Evolutionary conservation across 2,329 filamentous ascomycete species (phyloP).

Genomic region (Penicillium hesseltinei): DNA sequence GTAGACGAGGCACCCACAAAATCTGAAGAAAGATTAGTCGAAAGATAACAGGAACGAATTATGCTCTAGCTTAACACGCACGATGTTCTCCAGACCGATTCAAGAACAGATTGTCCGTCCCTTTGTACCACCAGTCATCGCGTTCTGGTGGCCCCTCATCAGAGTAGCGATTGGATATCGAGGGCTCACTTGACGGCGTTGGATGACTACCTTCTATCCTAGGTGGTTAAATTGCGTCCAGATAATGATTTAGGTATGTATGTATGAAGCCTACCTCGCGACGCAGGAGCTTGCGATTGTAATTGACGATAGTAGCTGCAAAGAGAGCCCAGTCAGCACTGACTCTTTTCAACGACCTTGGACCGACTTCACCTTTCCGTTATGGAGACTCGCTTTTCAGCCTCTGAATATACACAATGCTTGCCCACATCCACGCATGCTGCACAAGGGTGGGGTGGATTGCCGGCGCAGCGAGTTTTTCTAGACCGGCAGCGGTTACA

Average conservation of each 20-base stretch:
- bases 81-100: slow-evolving; percentile 39
- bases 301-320: slow-evolving; percentile 35
- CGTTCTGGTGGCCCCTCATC: slow-evolving; percentile 29
- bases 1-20: slow-evolving; percentile 37
- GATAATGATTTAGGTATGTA: not conserved
- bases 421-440: slow-evolving; percentile 34
- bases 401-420: slow-evolving; percentile 37
- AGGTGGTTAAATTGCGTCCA: not conserved
- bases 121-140: slow-evolving; percentile 43
- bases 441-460: slow-evolving; percentile 36
- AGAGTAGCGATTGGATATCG: slow-evolving; percentile 17
- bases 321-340: slow-evolving; percentile 9
- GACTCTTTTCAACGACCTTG: not conserved
- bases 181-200: slow-evolving; percentile 12
- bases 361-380: slow-evolving; percentile 32
- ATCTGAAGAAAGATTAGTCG: slow-evolving; percentile 17
- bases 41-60: not conserved
- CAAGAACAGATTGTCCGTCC: slow-evolving; percentile 35
- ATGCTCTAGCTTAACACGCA: slow-evolving; percentile 13
- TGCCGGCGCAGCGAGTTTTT: slow-evolving; percentile 39
- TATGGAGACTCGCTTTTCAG: slow-evolving; percentile 37
- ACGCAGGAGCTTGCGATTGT: slow-evolving; percentile 29
- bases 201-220: not conserved
- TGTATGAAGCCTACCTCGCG: slow-evolving; percentile 16
- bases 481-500: slow-evolving; percentile 39